Base-by-base conservation (phyloP, 2,329 filamentous ascomycete genomes). In the Aspergillus sclerotialis region DNA sequence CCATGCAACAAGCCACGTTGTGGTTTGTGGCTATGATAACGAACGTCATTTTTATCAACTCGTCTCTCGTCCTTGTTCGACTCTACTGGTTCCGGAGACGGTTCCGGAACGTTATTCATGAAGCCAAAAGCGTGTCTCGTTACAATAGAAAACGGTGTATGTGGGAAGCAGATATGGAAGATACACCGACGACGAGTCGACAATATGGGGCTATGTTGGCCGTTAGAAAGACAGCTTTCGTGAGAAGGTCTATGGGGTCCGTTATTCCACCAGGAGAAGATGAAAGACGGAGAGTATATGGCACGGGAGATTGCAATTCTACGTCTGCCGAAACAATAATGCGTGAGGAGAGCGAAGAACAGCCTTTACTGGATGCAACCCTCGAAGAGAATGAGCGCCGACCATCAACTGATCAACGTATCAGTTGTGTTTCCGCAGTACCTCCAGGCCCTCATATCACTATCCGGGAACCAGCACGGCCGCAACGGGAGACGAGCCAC, bases 51-150 rank as follows among this genome's bases (percentile, higher is more conserved):
- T 79, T 82, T 27, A 78, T 93, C 49, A 79, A 92, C 53, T 78
- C 83, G 1, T 82, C 78, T 33, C 86, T 96, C 21, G 90, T 96
- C 8, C 86, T 93, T 47, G 72, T 95, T 7, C 82, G 90, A 18
- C 69, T 96, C 2, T 94, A 93, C 62, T 96, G 88, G 89, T 96
- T 96, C 56, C 88, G 95, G 61, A 94, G 90, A 60, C 77, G 87
- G 9, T 94, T 96, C 55, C 82, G 90, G 53, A 72, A 82, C 46
- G 75, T 93, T 42, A 85, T 83, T 11, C 71, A 70, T 19, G 83
- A 92, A 46, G 78, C 84, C 1, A 75, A 77, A 37, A 68, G 64
- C 25, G 67, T 78, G 32, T 76, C 87, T 34, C 73, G 40, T n/a
- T n/a, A n/a, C n/a, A n/a, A n/a, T n/a, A n/a, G n/a, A n/a, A n/a